Percentiles rank a stretch among this genome's conserved stretches.
These are phyloP conservation scores for Discostella pseudostelligera DNA, from an alignment of 108 stramenopile species.

Conservation along the genomic window DNA sequence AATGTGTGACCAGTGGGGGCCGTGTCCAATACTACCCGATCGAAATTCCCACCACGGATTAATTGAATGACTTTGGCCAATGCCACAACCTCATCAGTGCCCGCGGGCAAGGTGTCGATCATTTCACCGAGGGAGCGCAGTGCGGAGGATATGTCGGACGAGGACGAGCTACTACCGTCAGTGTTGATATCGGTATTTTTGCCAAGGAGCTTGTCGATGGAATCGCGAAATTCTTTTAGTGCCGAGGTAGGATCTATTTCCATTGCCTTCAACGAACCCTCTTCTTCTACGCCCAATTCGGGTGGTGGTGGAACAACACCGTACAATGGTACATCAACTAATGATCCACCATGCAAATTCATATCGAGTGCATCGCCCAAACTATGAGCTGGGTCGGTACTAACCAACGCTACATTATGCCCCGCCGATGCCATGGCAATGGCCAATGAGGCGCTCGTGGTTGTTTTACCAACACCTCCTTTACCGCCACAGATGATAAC, in stretches of 20 bases:
- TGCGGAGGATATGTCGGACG: conserved; percentile 52
- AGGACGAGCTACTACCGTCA: conserved; percentile 17
- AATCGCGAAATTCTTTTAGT: conserved; percentile 69
- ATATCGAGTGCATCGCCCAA: conserved; percentile 92
- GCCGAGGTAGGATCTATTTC: conserved; percentile 82
- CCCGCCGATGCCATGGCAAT: conserved; percentile 85
- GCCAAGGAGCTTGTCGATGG: conserved; percentile 75
- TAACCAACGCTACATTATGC: conserved; percentile 84
- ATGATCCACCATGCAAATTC: conserved; percentile 63
- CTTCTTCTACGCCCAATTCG: conserved; percentile 7
- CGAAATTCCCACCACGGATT: conserved; percentile 80
- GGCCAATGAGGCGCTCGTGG: conserved; percentile 83
- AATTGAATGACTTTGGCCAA: conserved; percentile 88
- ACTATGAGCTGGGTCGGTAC: conserved; percentile 96
- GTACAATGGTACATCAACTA: conserved; percentile 67
- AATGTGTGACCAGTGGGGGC: conserved; percentile 97
- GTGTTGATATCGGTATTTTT: conserved; percentile 21
- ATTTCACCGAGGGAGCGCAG: conserved; percentile 74
- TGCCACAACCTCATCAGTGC: conserved; percentile 93
- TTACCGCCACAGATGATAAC: conserved; percentile 89
- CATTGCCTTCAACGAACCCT: conserved; percentile 78
- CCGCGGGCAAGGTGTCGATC: conserved; percentile 88
- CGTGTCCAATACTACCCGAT: conserved; percentile 93
- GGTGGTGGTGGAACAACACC: conserved; percentile 57
- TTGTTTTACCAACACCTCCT: conserved; percentile 90